Evolutionary conservation across 2,329 filamentous ascomycete species (phyloP).

Genomic region (Xylaria sp.): DNA sequence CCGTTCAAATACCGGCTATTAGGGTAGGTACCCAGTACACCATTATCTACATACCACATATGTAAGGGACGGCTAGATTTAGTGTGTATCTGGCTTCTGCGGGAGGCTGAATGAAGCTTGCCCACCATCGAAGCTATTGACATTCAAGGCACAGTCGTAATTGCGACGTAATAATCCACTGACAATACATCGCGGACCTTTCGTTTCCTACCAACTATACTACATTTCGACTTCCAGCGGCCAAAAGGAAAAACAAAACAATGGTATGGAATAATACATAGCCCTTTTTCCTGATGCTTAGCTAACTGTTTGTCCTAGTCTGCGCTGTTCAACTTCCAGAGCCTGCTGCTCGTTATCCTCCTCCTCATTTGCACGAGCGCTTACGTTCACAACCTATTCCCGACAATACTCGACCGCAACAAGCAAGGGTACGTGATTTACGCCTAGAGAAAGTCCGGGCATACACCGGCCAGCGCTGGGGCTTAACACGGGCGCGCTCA

Average conservation of each 20-base stretch:
- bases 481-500: not conserved
- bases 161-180: conserved; percentile 23
- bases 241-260: too few species aligned
- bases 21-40: not conserved
- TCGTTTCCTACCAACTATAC: not conserved
- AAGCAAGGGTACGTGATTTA: conserved; percentile 77
- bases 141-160: too few species aligned
- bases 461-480: not conserved
- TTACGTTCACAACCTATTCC: conserved; percentile 91
- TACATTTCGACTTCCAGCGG: not conserved
- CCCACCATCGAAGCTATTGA: conserved; percentile 6
- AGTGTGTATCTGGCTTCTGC: conserved; percentile 27
- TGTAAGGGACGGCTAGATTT: too few species aligned
- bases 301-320: conserved; percentile 65
- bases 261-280: conserved; percentile 23
- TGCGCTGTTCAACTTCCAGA: conserved; percentile 99
- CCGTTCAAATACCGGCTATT: not conserved
- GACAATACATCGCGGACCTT: conserved; percentile 9
- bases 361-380: conserved; percentile 96
- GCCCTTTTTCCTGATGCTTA: not conserved
- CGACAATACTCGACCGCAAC: conserved; percentile 89
- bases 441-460: not conserved
- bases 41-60: too few species aligned
- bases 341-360: conserved; percentile 90
- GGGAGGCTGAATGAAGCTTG: conserved; percentile 23